Percentiles rank a stretch among this genome's conserved stretches.
Conservation (phyloP, 2,329 filamentous ascomycete species). For the Trichoderma gracile region DNA sequence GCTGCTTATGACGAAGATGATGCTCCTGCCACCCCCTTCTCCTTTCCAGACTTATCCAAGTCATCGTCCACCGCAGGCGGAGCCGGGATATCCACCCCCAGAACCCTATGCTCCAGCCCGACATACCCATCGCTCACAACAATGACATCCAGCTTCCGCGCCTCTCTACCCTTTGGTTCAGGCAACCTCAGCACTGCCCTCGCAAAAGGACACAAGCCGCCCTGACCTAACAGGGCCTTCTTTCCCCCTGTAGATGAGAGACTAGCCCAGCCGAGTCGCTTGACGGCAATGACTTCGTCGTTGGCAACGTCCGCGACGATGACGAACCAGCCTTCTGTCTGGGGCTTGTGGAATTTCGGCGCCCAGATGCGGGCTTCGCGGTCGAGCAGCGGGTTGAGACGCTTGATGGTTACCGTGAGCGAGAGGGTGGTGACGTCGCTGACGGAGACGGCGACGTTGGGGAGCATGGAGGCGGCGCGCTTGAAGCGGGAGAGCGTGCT, state of each 20-base stretch:
- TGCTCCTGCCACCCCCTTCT: not conserved
- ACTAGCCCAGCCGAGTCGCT: constrained; percentile 73
- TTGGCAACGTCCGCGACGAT: constrained; percentile 66
- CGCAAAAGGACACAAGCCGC: constrained; percentile 53
- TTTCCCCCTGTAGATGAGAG: constrained; percentile 2
- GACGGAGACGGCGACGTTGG: constrained; percentile 65
- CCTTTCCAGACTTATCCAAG: constrained; percentile 35
- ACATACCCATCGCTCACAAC: constrained; percentile 88
- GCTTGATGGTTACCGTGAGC: constrained; percentile 63
- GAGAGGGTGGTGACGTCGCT: constrained; percentile 61
- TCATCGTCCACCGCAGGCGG: constrained; percentile 52
- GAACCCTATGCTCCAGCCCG: constrained; percentile 62
- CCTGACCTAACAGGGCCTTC: constrained; percentile 37
- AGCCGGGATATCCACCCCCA: constrained; percentile 54
- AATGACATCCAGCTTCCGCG: constrained; percentile 67
- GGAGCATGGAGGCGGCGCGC: constrained; percentile 66
- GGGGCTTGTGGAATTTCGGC: constrained; percentile 87
- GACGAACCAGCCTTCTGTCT: constrained; percentile 92
- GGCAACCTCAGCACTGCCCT: constrained; percentile 64
- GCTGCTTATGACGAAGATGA: not conserved
- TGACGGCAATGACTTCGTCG: constrained; percentile 83
- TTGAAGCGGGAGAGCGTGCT: constrained; percentile 50
- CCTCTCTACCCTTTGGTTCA: constrained; percentile 45
- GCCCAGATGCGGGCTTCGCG: constrained; percentile 77
- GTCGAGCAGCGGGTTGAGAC: constrained; percentile 66